Evolutionary conservation across 192 early-diverging fungal species (phyloP), one percentile per base, ranked within the genome.

Genomic region (Backusella australiensis): DNA sequence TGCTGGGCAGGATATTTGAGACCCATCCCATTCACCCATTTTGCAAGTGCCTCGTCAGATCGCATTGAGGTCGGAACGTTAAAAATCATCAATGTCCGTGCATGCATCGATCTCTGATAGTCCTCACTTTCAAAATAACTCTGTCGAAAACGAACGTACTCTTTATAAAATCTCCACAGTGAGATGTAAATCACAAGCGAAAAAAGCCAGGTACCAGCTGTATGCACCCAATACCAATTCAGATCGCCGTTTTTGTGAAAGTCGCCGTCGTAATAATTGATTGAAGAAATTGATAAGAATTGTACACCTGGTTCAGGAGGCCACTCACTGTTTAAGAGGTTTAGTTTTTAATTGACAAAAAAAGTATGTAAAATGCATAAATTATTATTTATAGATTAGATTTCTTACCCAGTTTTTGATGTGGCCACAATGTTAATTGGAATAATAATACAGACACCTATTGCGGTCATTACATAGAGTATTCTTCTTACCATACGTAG

Each of bases 1-100:
- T 91, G 86, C 9, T 85, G 76, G 29, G 89, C 82, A 15, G 77
- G 77, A 34, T 85, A 85, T 23, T 74, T 75, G 14, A 86, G 59
- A 12, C 84, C 80, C 23, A 86, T 81, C 2, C 72, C 78, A 35
- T 79, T 44, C 67, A 92, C 75, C 75, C 87, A 92, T 2, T 78
- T 52, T 34, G 77, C 67, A 69, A 94, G 83, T 12, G 81, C 83
- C 38, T 81, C 73, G 76, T 92, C 90, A 49, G 77, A 85, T 75
- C 89, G 91, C 72, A 92, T 74, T 15, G 83, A 82, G 1, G 73
- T 29, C 1, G 92, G 92, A 17, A 94, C 77, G 17, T 89, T 88
- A 8, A 89, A 87, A 19, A 93, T 75, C 84, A 93, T 89, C 46
- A 94, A 36, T 4, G 93, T 93, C 67, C 90, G 87, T 19, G 90